These are phyloP conservation scores for Fusarium verrucosum DNA, from an alignment of 2,329 filamentous ascomycete genomes.

Conservation along the genomic window DNA sequence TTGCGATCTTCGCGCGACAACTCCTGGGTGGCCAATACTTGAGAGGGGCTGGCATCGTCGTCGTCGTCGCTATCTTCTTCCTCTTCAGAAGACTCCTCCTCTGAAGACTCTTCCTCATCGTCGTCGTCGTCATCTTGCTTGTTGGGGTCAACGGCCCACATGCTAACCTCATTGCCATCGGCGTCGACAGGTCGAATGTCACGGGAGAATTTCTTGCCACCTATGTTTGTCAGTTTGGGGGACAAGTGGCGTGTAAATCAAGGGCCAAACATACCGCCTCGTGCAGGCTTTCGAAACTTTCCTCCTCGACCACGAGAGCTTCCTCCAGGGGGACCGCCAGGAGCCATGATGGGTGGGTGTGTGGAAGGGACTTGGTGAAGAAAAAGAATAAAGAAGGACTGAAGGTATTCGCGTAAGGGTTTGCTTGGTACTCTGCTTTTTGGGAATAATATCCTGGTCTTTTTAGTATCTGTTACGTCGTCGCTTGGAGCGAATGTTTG, in stretches of 20 bases:
- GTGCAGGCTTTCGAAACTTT: conserved; percentile 93
- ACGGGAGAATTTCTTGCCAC: conserved; percentile 94
- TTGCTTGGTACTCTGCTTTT: not conserved
- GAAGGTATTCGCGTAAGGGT: not conserved
- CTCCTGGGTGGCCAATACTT: conserved; percentile 56
- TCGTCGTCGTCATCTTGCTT: conserved; percentile 59
- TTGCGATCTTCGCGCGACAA: conserved; percentile 85
- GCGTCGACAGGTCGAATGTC: conserved; percentile 88
- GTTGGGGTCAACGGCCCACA: conserved; percentile 76
- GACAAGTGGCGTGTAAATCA: not conserved
- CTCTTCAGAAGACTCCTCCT: conserved; percentile 61
- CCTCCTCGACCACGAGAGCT: conserved; percentile 81
- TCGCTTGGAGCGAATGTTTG: conserved; percentile 15
- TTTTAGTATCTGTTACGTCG: conserved; percentile 5
- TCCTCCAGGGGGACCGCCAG: conserved; percentile 52
- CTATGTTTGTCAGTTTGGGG: conserved; percentile 55
- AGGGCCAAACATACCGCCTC: conserved; percentile 74
- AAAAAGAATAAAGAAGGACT: not conserved
- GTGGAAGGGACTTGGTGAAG: not conserved
- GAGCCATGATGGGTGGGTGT: conserved; percentile 55
- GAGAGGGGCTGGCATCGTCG: conserved; percentile 56
- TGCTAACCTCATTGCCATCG: conserved; percentile 87
- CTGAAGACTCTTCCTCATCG: conserved; percentile 63
- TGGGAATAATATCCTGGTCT: not conserved
- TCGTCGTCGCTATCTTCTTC: conserved; percentile 62